These are phyloP conservation scores for Sclerotinia glacialis DNA, from an alignment of 2,329 filamentous ascomycete species.

Conservation along the genomic window DNA sequence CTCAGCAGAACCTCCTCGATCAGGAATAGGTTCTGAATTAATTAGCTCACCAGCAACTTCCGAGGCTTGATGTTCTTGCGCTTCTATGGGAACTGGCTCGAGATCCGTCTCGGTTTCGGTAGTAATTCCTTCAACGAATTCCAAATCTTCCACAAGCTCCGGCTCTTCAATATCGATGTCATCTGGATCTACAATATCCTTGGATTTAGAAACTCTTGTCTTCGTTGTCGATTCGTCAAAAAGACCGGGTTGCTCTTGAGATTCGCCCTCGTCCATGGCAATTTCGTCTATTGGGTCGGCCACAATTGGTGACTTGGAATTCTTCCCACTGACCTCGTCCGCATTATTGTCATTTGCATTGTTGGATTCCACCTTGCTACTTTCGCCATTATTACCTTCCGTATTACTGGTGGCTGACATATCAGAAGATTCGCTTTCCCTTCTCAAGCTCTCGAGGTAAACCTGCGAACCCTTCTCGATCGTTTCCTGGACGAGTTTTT, in stretches of 20 bases:
- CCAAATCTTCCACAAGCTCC: constrained; percentile 32
- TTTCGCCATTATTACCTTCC: neutral
- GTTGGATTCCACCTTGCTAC: neutral
- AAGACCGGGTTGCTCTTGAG: constrained; percentile 29
- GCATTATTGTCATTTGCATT: neutral
- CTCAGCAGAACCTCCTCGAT: neutral
- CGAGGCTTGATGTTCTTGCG: neutral
- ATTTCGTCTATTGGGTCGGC: neutral
- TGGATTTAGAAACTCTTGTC: constrained; percentile 22
- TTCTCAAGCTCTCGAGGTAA: neutral
- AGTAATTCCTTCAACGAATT: neutral
- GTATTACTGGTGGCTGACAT: constrained; percentile 29
- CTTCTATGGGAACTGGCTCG: neutral
- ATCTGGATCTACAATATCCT: constrained; percentile 38
- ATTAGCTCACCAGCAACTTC: neutral
- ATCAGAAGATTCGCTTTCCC: neutral
- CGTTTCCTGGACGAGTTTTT: neutral
- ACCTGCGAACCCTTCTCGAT: neutral
- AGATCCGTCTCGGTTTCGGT: neutral
- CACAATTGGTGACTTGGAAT: constrained; percentile 11
- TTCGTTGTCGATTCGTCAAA: constrained; percentile 30
- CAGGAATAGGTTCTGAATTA: neutral
- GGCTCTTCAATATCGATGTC: constrained; percentile 38
- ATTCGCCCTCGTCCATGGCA: constrained; percentile 14
- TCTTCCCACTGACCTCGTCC: constrained; percentile 27